Evolutionary conservation across 2,329 filamentous ascomycete species (phyloP).

Genomic region (Passalora sequoiae): DNA sequence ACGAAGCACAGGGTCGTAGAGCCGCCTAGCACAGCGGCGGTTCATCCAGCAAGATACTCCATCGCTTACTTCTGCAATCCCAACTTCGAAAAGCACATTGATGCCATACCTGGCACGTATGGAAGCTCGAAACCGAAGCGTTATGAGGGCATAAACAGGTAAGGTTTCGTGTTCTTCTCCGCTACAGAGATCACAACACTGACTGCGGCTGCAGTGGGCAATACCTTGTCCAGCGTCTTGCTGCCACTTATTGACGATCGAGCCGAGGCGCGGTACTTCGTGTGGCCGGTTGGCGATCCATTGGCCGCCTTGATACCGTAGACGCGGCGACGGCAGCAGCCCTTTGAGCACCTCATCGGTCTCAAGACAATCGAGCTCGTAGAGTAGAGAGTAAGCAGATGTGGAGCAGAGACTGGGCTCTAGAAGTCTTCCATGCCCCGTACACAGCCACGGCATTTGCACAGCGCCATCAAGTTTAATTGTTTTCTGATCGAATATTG

Average conservation of each 20-base stretch:
- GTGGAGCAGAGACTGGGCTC: too few relatives aligned
- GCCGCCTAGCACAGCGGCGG: constrained; percentile 56
- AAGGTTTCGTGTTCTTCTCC: not conserved
- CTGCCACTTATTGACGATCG: constrained; percentile 54
- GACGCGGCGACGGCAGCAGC: too few relatives aligned
- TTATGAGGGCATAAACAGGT: constrained; percentile 64
- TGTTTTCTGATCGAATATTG: too few relatives aligned
- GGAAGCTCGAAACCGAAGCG: constrained; percentile 63
- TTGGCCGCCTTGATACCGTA: too few relatives aligned
- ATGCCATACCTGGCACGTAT: constrained; percentile 76
- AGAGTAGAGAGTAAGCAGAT: too few relatives aligned
- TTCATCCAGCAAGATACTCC: constrained; percentile 65
- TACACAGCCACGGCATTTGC: too few relatives aligned
- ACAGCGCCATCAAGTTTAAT: too few relatives aligned
- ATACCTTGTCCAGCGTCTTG: constrained; percentile 72
- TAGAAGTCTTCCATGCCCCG: too few relatives aligned
- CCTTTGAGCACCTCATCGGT: too few relatives aligned
- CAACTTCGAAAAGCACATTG: constrained; percentile 69
- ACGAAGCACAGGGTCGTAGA: constrained; percentile 88
- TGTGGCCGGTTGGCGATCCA: too few relatives aligned
- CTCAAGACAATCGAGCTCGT: too few relatives aligned
- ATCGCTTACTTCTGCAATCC: constrained; percentile 93
- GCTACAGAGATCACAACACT: not conserved
- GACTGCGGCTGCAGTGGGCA: constrained; percentile 54
- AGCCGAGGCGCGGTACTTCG: not conserved